Evolutionary conservation across 495 filamentous ascomycete genomes (phyloP).

Genomic region (Chaetomium cochliodes): DNA sequence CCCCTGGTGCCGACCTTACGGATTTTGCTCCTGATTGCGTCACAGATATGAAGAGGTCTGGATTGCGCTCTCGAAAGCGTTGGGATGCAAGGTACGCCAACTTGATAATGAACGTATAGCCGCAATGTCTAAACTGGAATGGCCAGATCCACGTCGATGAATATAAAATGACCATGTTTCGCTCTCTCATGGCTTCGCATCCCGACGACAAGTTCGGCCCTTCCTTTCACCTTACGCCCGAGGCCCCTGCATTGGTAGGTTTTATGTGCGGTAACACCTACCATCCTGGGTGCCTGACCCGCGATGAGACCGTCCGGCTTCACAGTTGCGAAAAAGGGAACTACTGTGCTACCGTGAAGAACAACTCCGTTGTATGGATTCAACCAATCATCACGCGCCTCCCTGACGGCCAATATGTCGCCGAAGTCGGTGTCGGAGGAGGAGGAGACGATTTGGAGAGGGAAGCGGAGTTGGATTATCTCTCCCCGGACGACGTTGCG

Average conservation of each 20-base stretch:
- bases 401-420: constrained; percentile 56
- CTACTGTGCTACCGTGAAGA: constrained; percentile 57
- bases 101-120: background rate
- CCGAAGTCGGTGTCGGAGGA: constrained; percentile 74
- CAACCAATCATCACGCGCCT: constrained; percentile 67
- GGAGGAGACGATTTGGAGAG: constrained; percentile 73
- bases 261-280: constrained; percentile 71
- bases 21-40: background rate
- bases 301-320: constrained; percentile 61
- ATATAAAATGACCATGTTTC: constrained; percentile 75
- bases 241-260: constrained; percentile 68
- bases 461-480: constrained; percentile 61
- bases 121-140: constrained; percentile 11
- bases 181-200: constrained; percentile 54
- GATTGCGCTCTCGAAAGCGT: constrained; percentile 70
- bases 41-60: constrained; percentile 78
- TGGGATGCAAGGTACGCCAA: constrained; percentile 59
- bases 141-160: constrained; percentile 73
- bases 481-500: constrained; percentile 45
- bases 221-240: constrained; percentile 47
- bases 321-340: constrained; percentile 84
- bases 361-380: constrained; percentile 67
- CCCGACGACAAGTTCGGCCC: constrained; percentile 33
- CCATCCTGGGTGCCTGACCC: constrained; percentile 70
- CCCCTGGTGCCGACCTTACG: background rate